phyloP scores from a whole-genome alignment of 306 rosid genomes.

The Vicia sativa region DNA sequence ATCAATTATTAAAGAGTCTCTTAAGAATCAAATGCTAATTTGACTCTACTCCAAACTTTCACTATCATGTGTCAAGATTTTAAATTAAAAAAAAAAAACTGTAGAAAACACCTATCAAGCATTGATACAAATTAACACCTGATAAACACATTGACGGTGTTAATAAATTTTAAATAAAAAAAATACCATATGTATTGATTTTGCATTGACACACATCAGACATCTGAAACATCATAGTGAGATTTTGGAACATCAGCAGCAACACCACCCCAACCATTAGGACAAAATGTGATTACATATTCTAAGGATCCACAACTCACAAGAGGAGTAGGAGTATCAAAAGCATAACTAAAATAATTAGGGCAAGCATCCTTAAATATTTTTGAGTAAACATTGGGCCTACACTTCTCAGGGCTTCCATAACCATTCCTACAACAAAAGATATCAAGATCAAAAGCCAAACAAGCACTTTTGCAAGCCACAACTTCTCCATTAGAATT shows the following conservation, averaged over 20 bases:
- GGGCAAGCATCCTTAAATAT: conserved; percentile 85
- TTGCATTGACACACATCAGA: background rate
- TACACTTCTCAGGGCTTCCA: conserved; percentile 68
- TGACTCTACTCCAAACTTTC: conserved; percentile 25
- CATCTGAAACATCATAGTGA: background rate
- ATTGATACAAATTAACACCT: rapidly evolving
- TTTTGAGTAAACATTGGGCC: conserved; percentile 68
- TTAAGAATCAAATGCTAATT: conserved; percentile 17
- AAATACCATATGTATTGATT: background rate
- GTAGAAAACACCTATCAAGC: background rate
- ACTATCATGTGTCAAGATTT: background rate
- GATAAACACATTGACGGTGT: background rate
- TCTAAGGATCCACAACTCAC: conserved; percentile 60
- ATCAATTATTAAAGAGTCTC: conserved; percentile 19
- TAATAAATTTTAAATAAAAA: background rate
- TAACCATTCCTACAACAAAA: conserved; percentile 76
- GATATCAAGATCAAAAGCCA: conserved; percentile 68
- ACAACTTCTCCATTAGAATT: conserved; percentile 57
- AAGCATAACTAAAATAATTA: conserved; percentile 73
- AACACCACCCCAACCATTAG: conserved; percentile 57
- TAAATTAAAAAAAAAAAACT: background rate
- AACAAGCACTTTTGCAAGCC: conserved; percentile 88
- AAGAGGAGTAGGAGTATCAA: conserved; percentile 70
- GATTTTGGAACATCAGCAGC: background rate
- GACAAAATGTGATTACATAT: conserved; percentile 71